Conservation (phyloP, 1,139 yeast species). For the Yarrowia galli region DNA sequence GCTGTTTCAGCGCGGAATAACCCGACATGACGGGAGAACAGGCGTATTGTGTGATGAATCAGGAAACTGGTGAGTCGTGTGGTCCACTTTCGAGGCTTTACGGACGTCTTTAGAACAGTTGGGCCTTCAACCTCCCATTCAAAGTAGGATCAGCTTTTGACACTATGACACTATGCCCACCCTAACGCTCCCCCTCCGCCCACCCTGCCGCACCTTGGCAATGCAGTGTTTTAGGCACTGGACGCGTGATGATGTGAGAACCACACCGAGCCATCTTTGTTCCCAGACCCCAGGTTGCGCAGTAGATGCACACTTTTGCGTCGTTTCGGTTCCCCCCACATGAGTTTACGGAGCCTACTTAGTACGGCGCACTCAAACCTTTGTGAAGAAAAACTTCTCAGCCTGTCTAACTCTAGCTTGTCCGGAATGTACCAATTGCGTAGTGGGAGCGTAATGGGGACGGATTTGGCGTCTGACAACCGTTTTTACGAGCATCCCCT, state of each 20-base stretch:
- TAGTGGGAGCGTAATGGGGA: not conserved
- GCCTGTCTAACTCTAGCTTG: conserved; percentile 21
- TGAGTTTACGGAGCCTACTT: not conserved
- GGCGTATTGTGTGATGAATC: not conserved
- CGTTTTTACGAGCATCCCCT: not conserved
- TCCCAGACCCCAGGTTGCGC: not conserved
- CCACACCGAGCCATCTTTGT: not conserved
- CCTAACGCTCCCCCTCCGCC: conserved; percentile 16
- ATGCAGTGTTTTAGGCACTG: not conserved
- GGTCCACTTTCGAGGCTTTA: too few relatives aligned
- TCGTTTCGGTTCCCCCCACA: conserved; percentile 19
- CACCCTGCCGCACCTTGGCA: conserved; percentile 20
- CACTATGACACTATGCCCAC: conserved; percentile 1
- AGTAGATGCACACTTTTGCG: conserved; percentile 4
- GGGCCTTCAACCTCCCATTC: not conserved
- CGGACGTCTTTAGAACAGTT: too few relatives aligned
- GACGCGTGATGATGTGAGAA: conserved; percentile 13
- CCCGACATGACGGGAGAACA: not conserved
- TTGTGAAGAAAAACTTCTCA: not conserved
- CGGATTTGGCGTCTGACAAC: not conserved
- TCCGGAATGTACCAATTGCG: conserved; percentile 16
- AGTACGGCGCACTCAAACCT: conserved; percentile 20
- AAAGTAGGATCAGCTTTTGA: not conserved
- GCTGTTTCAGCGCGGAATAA: not conserved
- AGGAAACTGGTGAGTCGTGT: not conserved